Conservation (phyloP, 768 basidiomycete species). For the Boletus reticuloceps region DNA sequence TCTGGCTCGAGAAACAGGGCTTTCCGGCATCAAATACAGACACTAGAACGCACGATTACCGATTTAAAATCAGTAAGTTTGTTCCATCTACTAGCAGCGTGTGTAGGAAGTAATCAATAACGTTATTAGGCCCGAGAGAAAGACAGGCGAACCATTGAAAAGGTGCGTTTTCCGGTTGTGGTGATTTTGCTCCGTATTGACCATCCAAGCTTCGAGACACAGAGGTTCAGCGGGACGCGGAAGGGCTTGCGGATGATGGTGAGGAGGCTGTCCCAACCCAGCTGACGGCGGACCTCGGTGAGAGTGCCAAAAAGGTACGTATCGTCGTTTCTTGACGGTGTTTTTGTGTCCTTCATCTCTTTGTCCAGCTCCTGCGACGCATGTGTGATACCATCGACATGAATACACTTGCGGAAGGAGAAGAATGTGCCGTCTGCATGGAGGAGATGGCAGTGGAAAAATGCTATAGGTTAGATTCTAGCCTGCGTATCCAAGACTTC, state of each 20-base stretch:
- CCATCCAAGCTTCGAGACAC: constrained; percentile 11
- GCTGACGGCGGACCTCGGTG: constrained; percentile 4
- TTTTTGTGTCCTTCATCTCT: neutral
- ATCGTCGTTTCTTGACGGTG: neutral
- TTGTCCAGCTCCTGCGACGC: constrained; percentile 12
- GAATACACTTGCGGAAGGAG: constrained; percentile 20
- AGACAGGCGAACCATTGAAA: constrained; percentile 14
- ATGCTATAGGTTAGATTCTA: constrained; percentile 18
- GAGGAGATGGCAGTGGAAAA: constrained; percentile 14
- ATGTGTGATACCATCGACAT: constrained; percentile 17
- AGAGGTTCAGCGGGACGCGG: constrained; percentile 16
- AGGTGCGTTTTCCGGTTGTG: constrained; percentile 1
- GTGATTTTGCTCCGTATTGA: neutral
- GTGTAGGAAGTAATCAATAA: neutral
- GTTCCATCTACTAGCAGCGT: neutral
- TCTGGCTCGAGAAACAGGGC: neutral
- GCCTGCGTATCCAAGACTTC: neutral
- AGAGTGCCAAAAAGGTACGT: constrained; percentile 11
- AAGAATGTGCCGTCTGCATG: constrained; percentile 22
- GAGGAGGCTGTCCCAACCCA: neutral
- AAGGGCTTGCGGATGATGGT: constrained; percentile 6
- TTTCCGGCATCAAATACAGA: constrained; percentile 6
- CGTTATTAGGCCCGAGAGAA: constrained; percentile 9
- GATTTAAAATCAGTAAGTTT: constrained; percentile 5
- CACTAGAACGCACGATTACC: constrained; percentile 4